Percentiles rank a stretch among this genome's conserved stretches.
Evolutionary conservation across 306 rosid genomes (phyloP).

Genomic region (Macrotyloma uniflorum): DNA sequence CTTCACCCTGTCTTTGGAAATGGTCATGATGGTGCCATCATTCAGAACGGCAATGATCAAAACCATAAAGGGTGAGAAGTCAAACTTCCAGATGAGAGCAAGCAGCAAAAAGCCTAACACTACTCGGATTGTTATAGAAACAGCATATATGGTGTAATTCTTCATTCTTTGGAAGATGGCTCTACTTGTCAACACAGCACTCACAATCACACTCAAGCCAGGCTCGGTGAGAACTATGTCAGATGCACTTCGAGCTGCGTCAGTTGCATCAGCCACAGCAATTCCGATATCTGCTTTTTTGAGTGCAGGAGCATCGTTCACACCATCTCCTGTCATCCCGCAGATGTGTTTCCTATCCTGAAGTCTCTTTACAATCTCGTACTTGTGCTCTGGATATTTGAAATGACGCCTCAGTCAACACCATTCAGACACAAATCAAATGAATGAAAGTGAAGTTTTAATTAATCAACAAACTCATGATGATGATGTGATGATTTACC

Average conservation of each 20-base stretch:
- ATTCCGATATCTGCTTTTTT: constrained; percentile 90
- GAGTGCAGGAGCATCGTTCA: constrained; percentile 91
- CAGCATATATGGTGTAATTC: constrained; percentile 92
- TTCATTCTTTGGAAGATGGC: constrained; percentile 96
- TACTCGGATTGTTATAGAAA: constrained; percentile 83
- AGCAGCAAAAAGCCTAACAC: constrained; percentile 81
- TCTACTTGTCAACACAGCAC: constrained; percentile 88
- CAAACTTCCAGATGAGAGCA: constrained; percentile 90
- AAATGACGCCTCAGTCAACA: background rate
- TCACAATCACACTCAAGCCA: constrained; percentile 83
- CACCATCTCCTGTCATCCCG: constrained; percentile 99
- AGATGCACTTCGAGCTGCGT: constrained; percentile 91
- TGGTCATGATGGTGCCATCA: constrained; percentile 96
- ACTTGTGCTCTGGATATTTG: constrained; percentile 73
- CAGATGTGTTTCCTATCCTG: constrained; percentile 81
- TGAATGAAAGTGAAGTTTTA: background rate
- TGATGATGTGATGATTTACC: constrained; percentile 42
- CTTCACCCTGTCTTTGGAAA: constrained; percentile 88
- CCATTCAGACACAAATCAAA: background rate
- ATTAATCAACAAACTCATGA: no score
- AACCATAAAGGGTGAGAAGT: constrained; percentile 97
- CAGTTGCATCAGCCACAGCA: constrained; percentile 95
- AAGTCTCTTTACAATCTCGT: constrained; percentile 84
- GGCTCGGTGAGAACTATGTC: constrained; percentile 93
- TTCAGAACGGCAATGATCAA: constrained; percentile 84